Conservation (phyloP, 2,329 filamentous ascomycete species). For the Sporothrix pseudoabietina region DNA sequence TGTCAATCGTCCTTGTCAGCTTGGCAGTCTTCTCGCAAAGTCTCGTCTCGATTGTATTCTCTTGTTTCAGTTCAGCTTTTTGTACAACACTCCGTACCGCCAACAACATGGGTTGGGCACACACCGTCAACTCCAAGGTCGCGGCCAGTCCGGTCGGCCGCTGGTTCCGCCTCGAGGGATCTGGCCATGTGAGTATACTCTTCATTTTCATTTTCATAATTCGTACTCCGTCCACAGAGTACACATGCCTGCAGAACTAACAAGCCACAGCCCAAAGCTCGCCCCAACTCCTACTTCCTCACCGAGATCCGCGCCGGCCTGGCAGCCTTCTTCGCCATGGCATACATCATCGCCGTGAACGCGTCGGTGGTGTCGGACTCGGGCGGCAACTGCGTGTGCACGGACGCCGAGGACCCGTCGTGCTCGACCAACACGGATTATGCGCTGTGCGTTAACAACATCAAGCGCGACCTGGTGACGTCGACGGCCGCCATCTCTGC, state of each 20-base stretch:
- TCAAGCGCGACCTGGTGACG: slow-evolving; percentile 72
- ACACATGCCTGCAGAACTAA: too few relatives aligned
- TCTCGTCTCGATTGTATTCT: background rate
- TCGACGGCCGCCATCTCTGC: slow-evolving; percentile 78
- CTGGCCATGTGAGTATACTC: slow-evolving; percentile 65
- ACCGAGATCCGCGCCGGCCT: slow-evolving; percentile 77
- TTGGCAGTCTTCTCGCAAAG: background rate
- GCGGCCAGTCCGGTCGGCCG: slow-evolving; percentile 67
- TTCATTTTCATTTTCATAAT: background rate
- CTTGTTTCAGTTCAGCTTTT: background rate
- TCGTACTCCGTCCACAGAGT: background rate
- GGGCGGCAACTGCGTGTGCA: slow-evolving; percentile 74
- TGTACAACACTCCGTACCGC: background rate
- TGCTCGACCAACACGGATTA: slow-evolving; percentile 40
- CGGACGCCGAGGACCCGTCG: slow-evolving; percentile 40
- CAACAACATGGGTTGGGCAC: slow-evolving; percentile 51
- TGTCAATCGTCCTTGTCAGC: background rate
- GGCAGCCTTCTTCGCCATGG: slow-evolving; percentile 79
- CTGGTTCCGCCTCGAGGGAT: slow-evolving; percentile 80
- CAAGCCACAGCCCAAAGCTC: slow-evolving; percentile 47
- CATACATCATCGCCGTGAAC: slow-evolving; percentile 80
- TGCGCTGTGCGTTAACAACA: slow-evolving; percentile 25
- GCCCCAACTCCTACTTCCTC: slow-evolving; percentile 69
- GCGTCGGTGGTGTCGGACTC: slow-evolving; percentile 71
- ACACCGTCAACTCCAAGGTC: slow-evolving; percentile 58